These are phyloP conservation scores for Maudiozyma serrabonitensis DNA, from an alignment of 805 yeast genomes.

Conservation along the genomic window DNA sequence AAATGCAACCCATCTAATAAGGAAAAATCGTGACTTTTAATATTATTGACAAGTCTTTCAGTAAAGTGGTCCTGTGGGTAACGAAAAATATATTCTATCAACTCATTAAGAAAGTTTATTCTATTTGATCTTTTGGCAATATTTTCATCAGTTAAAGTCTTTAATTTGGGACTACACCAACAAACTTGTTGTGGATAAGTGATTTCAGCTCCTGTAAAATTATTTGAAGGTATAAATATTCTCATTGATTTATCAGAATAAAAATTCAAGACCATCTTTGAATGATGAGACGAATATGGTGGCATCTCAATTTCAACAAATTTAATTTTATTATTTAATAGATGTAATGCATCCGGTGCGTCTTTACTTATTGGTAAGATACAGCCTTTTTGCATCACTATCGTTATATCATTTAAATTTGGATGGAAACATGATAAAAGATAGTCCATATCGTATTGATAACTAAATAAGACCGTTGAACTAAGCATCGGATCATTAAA, in stretches of 20 bases:
- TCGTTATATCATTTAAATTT: slow-evolving; percentile 13
- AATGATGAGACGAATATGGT: slow-evolving; percentile 46
- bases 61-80: too few species aligned
- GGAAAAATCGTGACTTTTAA: slow-evolving; percentile 1
- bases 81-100: too few species aligned
- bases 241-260: slow-evolving; percentile 38
- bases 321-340: slow-evolving; percentile 7
- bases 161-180: slow-evolving; percentile 48
- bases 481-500: slow-evolving; percentile 29
- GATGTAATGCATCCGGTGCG: slow-evolving; percentile 3
- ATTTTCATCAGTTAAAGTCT: background rate
- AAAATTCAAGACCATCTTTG: slow-evolving; percentile 56
- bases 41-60: background rate
- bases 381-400: slow-evolving; percentile 30
- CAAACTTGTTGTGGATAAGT: slow-evolving; percentile 52
- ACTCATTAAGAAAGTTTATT: background rate
- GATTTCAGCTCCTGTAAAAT: slow-evolving; percentile 46
- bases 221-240: slow-evolving; percentile 50
- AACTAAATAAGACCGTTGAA: slow-evolving; percentile 40
- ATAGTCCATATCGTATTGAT: slow-evolving; percentile 35
- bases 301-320: slow-evolving; percentile 29
- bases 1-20: too few species aligned
- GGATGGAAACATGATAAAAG: slow-evolving; percentile 27
- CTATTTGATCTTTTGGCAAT: background rate
- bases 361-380: slow-evolving; percentile 11